Conservation (phyloP, 2,329 filamentous ascomycete species). For the Sclerotinia spermophila region DNA sequence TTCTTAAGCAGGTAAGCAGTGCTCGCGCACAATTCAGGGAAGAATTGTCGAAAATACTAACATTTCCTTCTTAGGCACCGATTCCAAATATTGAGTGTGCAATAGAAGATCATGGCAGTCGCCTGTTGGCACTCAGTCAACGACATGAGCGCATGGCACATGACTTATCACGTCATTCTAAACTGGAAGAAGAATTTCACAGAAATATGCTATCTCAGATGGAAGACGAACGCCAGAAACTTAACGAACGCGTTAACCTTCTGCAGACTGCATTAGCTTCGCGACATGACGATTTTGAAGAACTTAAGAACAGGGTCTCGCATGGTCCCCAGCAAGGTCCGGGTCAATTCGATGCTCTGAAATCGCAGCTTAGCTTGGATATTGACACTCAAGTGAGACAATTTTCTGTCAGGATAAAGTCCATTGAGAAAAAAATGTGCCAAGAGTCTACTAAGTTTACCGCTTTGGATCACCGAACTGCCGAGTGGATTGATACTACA, state of each 20-base stretch:
- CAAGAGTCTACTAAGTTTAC: conserved; percentile 11
- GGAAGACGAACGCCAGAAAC: neutral
- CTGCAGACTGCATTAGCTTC: conserved; percentile 6
- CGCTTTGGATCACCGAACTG: conserved; percentile 13
- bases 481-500: conserved; percentile 5
- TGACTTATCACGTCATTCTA: conserved; percentile 6
- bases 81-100: conserved; percentile 2
- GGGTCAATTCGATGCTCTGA: neutral
- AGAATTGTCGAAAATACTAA: neutral
- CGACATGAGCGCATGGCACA: neutral
- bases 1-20: conserved; percentile 8
- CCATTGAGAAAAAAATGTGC: neutral
- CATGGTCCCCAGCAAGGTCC: neutral
- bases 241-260: neutral
- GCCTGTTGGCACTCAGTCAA: neutral
- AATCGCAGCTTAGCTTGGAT: neutral
- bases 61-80: neutral
- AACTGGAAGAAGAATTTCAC: neutral
- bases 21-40: neutral
- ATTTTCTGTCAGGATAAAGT: neutral
- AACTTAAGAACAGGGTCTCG: neutral
- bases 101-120: neutral
- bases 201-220: conserved; percentile 1
- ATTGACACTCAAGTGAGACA: neutral
- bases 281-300: neutral